Evolutionary conservation across 805 yeast genomes (phyloP).

Genomic region (Hanseniaspora pseudoguilliermondii): DNA sequence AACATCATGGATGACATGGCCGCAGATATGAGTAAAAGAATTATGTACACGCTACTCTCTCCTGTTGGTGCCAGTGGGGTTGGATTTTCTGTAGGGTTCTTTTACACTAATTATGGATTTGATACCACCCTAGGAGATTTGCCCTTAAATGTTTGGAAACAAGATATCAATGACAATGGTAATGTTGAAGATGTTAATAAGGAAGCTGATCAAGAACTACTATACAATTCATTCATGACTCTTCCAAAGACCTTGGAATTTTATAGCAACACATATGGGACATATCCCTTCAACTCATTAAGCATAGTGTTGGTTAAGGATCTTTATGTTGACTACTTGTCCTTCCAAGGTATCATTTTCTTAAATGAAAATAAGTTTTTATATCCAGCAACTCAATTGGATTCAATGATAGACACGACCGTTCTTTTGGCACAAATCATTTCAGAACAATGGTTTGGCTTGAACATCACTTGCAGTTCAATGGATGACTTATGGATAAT

Average conservation of each 20-base stretch:
- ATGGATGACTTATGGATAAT: slow-evolving; percentile 82
- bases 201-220: slow-evolving; percentile 25
- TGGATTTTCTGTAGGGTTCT: slow-evolving; percentile 86
- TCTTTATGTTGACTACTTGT: slow-evolving; percentile 35
- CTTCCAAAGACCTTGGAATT: slow-evolving; percentile 69
- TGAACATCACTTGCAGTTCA: slow-evolving; percentile 70
- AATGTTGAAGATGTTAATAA: neutral
- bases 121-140: slow-evolving; percentile 37
- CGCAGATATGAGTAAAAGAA: slow-evolving; percentile 30
- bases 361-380: slow-evolving; percentile 43
- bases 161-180: neutral
- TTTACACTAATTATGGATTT: slow-evolving; percentile 38
- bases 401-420: slow-evolving; percentile 61
- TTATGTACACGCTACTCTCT: slow-evolving; percentile 52
- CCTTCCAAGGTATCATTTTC: slow-evolving; percentile 65
- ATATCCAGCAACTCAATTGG: slow-evolving; percentile 63
- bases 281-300: slow-evolving; percentile 80
- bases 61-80: slow-evolving; percentile 90
- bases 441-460: slow-evolving; percentile 87
- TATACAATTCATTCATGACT: slow-evolving; percentile 64
- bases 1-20: slow-evolving; percentile 28
- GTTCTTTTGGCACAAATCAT: slow-evolving; percentile 55
- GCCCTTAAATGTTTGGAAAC: neutral
- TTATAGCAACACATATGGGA: slow-evolving; percentile 77
- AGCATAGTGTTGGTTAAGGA: slow-evolving; percentile 62